Percentiles rank a stretch among this genome's conserved stretches.
Conservation (phyloP, 2,329 filamentous ascomycete genomes). For the Fusarium liriodendri region DNA sequence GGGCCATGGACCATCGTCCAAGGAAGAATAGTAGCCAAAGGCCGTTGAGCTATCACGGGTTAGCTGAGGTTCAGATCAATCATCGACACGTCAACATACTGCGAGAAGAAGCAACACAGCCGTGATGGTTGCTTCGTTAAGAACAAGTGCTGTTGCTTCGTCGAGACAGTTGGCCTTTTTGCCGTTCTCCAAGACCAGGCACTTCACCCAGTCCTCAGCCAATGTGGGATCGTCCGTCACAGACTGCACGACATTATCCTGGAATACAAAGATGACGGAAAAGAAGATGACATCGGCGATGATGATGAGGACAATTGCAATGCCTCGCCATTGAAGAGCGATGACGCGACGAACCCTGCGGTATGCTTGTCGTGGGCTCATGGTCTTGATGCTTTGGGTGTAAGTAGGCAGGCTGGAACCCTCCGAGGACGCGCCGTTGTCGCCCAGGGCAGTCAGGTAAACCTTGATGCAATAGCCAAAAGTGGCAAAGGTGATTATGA, state of each 20-base stretch:
- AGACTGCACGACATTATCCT: conserved; percentile 78
- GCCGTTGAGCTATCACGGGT: conserved; percentile 74
- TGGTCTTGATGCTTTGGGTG: conserved; percentile 77
- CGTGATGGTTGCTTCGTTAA: conserved; percentile 80
- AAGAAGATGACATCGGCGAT: conserved; percentile 94
- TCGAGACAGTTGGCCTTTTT: conserved; percentile 75
- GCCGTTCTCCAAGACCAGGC: conserved; percentile 66
- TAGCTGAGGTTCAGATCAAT: conserved; percentile 3
- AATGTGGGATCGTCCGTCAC: conserved; percentile 64
- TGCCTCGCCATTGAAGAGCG: conserved; percentile 93
- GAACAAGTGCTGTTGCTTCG: conserved; percentile 70
- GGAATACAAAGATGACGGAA: conserved; percentile 87
- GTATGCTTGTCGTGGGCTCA: conserved; percentile 88
- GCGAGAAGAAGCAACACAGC: conserved; percentile 86
- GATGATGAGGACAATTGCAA: conserved; percentile 89
- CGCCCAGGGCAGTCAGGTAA: conserved; percentile 85
- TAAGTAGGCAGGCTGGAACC: conserved; percentile 78
- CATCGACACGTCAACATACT: conserved; percentile 60
- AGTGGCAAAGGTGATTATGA: conserved; percentile 85
- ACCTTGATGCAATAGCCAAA: conserved; percentile 95
- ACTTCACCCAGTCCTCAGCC: conserved; percentile 75
- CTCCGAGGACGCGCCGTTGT: conserved; percentile 76
- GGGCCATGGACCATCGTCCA: conserved; percentile 85
- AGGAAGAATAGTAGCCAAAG: conserved; percentile 87
- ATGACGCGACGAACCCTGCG: conserved; percentile 87